Conservation (phyloP, 1,139 yeast genomes). For the Arxiozyma telluris region DNA sequence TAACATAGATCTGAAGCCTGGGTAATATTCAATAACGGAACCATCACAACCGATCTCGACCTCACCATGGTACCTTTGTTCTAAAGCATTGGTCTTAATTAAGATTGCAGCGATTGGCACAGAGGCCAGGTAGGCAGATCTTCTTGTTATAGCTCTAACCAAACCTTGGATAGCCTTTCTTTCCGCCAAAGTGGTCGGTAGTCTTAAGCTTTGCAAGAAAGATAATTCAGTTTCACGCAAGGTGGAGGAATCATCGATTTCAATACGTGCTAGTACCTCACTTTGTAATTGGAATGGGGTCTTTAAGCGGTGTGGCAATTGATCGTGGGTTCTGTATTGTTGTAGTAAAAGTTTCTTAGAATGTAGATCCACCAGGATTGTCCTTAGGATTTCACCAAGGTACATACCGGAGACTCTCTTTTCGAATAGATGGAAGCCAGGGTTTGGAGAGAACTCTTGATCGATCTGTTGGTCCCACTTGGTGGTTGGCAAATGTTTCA, state of each 20-base stretch:
- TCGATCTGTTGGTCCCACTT: conserved; percentile 67
- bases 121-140: conserved; percentile 82
- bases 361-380: conserved; percentile 59
- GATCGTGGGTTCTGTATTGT: conserved; percentile 44
- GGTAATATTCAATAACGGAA: conserved; percentile 83
- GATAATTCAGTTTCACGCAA: conserved; percentile 58
- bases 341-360: conserved; percentile 46
- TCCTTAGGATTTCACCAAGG: conserved; percentile 79
- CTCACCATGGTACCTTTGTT: conserved; percentile 47
- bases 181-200: conserved; percentile 60
- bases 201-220: conserved; percentile 53
- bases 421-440: conserved; percentile 83
- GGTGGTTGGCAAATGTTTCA: conserved; percentile 63
- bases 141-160: conserved; percentile 67
- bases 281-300: conserved; percentile 73
- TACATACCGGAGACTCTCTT: conserved; percentile 93
- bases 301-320: conserved; percentile 55
- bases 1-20: conserved; percentile 70
- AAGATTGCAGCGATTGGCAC: conserved; percentile 80
- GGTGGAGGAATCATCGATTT: conserved; percentile 69
- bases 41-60: conserved; percentile 95
- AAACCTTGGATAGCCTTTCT: conserved; percentile 60
- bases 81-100: conserved; percentile 47
- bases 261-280: conserved; percentile 75
- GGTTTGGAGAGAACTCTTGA: conserved; percentile 58